Conservation (phyloP, 2,329 filamentous ascomycete species). For the Talaromyces pinophilus region DNA sequence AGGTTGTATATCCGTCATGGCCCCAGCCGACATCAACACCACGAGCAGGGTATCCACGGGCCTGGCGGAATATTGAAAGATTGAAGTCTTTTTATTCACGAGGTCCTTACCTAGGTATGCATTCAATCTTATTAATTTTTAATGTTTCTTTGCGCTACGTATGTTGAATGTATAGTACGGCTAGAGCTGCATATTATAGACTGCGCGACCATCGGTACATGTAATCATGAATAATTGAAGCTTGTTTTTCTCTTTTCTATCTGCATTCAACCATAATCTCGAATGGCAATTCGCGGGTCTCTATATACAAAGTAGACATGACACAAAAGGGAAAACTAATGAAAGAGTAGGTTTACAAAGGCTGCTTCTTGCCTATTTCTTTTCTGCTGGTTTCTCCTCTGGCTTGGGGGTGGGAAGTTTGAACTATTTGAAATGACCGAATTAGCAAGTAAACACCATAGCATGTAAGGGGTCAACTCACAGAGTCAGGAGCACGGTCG, state of each 20-base stretch:
- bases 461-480: constrained; percentile 39
- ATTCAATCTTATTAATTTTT: too few relatives aligned
- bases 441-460: neutral
- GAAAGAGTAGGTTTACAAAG: constrained; percentile 39
- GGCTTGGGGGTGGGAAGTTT: constrained; percentile 95
- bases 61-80: too few relatives aligned
- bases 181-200: too few relatives aligned
- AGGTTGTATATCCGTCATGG: too few relatives aligned
- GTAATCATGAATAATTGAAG: neutral
- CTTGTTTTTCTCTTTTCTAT: constrained; percentile 22
- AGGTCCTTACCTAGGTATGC: too few relatives aligned
- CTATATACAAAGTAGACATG: constrained; percentile 43
- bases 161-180: neutral
- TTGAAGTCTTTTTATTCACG: too few relatives aligned
- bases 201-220: neutral
- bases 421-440: constrained; percentile 57
- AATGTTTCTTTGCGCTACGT: too few relatives aligned
- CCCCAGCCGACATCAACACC: too few relatives aligned
- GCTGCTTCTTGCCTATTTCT: constrained; percentile 67
- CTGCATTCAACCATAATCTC: constrained; percentile 6
- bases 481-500: constrained; percentile 74
- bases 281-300: constrained; percentile 25
- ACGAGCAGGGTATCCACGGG: too few relatives aligned
- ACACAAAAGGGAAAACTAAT: constrained; percentile 28
- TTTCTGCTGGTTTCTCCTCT: constrained; percentile 84